Percentiles rank a stretch among this genome's conserved stretches.
Evolutionary conservation across 2,329 filamentous ascomycete species (phyloP).

Genomic region (Cadophora sp.): DNA sequence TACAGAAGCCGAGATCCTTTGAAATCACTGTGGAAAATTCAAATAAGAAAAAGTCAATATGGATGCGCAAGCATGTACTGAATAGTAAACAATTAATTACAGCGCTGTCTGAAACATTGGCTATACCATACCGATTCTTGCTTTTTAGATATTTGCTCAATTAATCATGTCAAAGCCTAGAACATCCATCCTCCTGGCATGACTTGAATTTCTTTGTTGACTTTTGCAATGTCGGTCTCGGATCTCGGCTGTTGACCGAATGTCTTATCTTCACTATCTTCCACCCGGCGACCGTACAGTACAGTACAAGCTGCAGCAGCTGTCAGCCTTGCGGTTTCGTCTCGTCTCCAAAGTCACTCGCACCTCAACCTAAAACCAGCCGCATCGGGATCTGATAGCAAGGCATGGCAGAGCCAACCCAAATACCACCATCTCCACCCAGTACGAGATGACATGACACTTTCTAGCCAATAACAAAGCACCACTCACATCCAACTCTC

Average conservation of each 20-base stretch:
- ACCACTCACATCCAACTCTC: neutral
- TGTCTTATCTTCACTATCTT: conserved; percentile 8
- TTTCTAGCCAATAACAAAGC: neutral
- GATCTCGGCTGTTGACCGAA: neutral
- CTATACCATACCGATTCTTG: neutral
- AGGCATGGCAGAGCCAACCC: neutral
- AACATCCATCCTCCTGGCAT: neutral
- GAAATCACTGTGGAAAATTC: neutral
- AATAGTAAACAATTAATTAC: neutral
- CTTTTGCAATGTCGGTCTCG: conserved; percentile 1
- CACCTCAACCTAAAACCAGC: neutral
- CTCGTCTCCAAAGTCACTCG: neutral
- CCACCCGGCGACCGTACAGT: neutral
- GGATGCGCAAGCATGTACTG: neutral
- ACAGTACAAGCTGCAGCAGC: neutral
- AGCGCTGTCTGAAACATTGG: neutral
- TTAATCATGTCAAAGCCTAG: neutral
- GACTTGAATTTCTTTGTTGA: neutral
- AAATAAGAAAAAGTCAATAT: neutral
- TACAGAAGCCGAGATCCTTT: neutral
- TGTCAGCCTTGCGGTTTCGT: conserved; percentile 8
- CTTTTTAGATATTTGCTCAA: neutral
- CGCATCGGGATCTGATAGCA: conserved; percentile 1
- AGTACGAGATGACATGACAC: conserved; percentile 1
- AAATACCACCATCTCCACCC: neutral